Evolutionary conservation across 2,329 filamentous ascomycete genomes (phyloP).

Genomic region (Cladosporium phlei): DNA sequence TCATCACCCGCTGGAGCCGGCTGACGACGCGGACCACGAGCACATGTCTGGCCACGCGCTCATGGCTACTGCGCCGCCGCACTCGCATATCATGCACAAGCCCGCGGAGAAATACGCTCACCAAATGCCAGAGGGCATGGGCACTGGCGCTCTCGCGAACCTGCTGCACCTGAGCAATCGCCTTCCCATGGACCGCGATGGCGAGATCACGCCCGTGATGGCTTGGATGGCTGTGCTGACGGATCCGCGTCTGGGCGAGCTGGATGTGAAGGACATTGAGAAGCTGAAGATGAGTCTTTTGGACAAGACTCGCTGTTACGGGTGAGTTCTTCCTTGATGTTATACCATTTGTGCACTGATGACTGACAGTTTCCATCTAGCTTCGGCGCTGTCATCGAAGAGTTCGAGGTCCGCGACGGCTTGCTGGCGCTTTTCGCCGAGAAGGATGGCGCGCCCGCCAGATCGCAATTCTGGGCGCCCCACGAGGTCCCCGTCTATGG

Average conservation of each 20-base stretch:
- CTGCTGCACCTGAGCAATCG: slow-evolving; percentile 79
- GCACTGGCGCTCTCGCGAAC: slow-evolving; percentile 70
- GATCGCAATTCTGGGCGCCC: slow-evolving; percentile 13
- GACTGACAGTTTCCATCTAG: slow-evolving; percentile 30
- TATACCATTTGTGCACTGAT: background rate
- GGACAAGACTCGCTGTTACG: slow-evolving; percentile 85
- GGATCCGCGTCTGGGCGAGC: slow-evolving; percentile 63
- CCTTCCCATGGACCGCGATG: slow-evolving; percentile 66
- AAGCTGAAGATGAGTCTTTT: slow-evolving; percentile 68
- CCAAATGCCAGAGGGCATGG: slow-evolving; percentile 70
- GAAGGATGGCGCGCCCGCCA: slow-evolving; percentile 37
- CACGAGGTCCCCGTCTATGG: slow-evolving; percentile 16
- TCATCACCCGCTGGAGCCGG: slow-evolving; percentile 36
- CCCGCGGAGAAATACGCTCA: slow-evolving; percentile 56
- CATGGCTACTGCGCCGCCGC: slow-evolving; percentile 86
- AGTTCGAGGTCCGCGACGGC: slow-evolving; percentile 73
- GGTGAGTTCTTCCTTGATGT: slow-evolving; percentile 53
- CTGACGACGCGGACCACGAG: slow-evolving; percentile 54
- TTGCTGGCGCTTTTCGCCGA: slow-evolving; percentile 64
- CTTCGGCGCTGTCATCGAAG: slow-evolving; percentile 65
- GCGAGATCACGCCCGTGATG: slow-evolving; percentile 93
- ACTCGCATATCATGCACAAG: slow-evolving; percentile 53
- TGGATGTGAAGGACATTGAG: slow-evolving; percentile 62
- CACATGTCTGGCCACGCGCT: slow-evolving; percentile 74
- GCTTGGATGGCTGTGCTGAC: slow-evolving; percentile 78